Evolutionary conservation across 1,284 basidiomycete species (phyloP), one percentile per base, ranked within the genome.

Genomic region (Irpex rosettiformis): DNA sequence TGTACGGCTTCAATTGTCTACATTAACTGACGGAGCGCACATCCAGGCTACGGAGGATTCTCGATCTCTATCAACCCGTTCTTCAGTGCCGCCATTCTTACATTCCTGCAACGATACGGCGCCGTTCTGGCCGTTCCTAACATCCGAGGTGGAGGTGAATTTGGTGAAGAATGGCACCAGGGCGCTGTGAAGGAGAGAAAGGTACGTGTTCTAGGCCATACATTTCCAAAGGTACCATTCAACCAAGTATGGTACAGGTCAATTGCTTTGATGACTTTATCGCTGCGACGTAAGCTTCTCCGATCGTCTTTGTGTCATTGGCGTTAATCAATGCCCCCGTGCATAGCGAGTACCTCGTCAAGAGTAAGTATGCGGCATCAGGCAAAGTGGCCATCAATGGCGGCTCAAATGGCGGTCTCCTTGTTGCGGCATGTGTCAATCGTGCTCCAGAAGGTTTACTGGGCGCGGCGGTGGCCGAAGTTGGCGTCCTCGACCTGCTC

Each of bases 231-330:
- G 18, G 53, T 24, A 52, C 27, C 33, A 43, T 42, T 60, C 6
- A 55, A 13, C 10, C 43, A 48, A 33, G 53, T 3, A 11, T 37
- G 6, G 8, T 6, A 47, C 57, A 89, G 86, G 80, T 79, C 58
- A 91, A 93, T 61, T 87, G 85, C 43, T 93, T 92, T 68, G 79
- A 93, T 67, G 92, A 94, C 68, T 91, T 91, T 69, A 85, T 89
- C 61, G 83, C 88, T 2, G 93, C 91, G 6, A 85, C 86, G 86
- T 89, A 73, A 64, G 84, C 74, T 33, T 47, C 37, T 24, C 48
- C 24, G 2, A 18, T 30, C 40, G 24, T 21, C 21, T 29, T 29
- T 8, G n/a, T 3, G 40, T 25, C 21, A 40, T 55, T 21, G 24
- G 2, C 22, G 10, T 27, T 27, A 54, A 28, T 51, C 58, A 30